Evolutionary conservation across 2,329 filamentous ascomycete species (phyloP).

Genomic region (Diatrype stigma): DNA sequence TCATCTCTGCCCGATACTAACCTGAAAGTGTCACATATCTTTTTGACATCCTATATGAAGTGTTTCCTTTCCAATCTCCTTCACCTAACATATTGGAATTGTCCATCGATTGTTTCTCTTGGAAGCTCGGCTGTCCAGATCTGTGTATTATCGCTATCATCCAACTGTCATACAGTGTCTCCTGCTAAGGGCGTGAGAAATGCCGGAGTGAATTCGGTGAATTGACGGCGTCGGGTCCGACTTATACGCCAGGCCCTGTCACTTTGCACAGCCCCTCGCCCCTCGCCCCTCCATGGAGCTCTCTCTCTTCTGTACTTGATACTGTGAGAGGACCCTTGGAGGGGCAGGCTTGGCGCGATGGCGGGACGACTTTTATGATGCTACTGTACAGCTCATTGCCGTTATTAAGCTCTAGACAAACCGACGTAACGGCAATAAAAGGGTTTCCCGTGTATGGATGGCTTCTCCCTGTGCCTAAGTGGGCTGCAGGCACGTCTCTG

Average conservation of each 20-base stretch:
- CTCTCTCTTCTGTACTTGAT: slow-evolving; percentile 1
- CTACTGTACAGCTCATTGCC: background rate
- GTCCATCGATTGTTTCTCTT: too few species aligned
- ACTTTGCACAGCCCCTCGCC: slow-evolving; percentile 9
- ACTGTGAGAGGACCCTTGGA: slow-evolving; percentile 10
- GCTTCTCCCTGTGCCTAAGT: slow-evolving; percentile 1
- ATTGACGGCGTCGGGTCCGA: slow-evolving; percentile 15
- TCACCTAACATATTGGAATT: too few species aligned
- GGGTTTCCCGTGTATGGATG: slow-evolving; percentile 11
- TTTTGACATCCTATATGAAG: background rate
- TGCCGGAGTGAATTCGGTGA: slow-evolving; percentile 19
- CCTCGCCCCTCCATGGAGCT: slow-evolving; percentile 10
- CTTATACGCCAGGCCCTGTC: slow-evolving; percentile 5
- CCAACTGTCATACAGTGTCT: background rate
- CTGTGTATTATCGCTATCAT: slow-evolving; percentile 3
- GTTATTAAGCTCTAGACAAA: background rate
- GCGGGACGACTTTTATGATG: background rate
- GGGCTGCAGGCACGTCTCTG: slow-evolving; percentile 18
- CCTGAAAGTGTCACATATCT: background rate
- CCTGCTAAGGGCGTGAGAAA: slow-evolving; percentile 1
- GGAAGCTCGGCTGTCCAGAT: too few species aligned
- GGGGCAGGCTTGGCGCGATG: slow-evolving; percentile 9
- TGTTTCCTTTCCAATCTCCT: too few species aligned
- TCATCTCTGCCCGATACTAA: background rate
- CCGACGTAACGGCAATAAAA: slow-evolving; percentile 1